phyloP scores from a whole-genome alignment of 345 rosid species.

The Theobroma cacao region DNA sequence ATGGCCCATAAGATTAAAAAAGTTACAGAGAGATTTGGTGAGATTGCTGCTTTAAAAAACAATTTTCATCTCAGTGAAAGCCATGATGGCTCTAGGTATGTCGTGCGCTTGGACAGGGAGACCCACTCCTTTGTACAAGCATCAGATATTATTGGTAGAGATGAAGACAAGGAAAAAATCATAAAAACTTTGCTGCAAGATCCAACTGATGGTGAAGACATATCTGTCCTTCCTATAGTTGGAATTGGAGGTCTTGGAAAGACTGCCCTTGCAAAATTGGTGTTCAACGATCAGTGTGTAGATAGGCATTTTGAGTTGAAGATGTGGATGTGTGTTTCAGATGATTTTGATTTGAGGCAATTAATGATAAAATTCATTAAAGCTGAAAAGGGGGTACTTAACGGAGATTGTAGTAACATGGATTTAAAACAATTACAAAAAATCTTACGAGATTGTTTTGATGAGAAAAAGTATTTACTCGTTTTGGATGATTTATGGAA shows the following conservation, averaged over 20 bases:
- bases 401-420: neutral
- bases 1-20: neutral
- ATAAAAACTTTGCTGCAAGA: neutral
- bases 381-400: neutral
- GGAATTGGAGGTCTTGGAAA: conserved; percentile 21
- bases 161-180: neutral
- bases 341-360: neutral
- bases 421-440: conserved; percentile 8
- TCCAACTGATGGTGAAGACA: neutral
- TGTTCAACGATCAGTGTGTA: conserved; percentile 12
- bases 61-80: conserved; percentile 14
- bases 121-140: neutral
- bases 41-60: neutral
- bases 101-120: neutral
- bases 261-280: conserved; percentile 23
- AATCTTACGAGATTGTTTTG: neutral
- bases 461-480: neutral
- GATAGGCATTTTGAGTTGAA: conserved; percentile 2
- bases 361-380: neutral
- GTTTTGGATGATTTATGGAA: neutral
- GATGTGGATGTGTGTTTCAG: conserved; percentile 11
- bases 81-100: neutral
- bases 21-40: neutral
- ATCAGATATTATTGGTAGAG: neutral
- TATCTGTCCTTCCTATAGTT: conserved; percentile 15